A percentile compares a stretch with the other conserved stretches of the same genome.
Conservation (phyloP, 495 filamentous ascomycete species). For the Neurospora sp. region DNA sequence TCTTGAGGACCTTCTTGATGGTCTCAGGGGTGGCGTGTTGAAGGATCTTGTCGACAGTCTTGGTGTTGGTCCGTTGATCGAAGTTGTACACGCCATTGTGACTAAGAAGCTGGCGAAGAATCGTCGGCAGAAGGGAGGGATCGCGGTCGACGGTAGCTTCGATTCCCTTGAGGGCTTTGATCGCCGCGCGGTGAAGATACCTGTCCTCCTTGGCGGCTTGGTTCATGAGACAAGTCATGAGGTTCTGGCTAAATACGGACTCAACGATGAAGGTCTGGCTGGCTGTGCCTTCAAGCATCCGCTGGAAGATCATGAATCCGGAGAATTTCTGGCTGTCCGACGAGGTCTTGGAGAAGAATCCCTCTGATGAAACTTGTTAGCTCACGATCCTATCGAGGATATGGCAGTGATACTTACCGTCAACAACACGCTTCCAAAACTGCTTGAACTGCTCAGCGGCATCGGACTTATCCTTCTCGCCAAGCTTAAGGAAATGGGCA, state of each 20-base stretch:
- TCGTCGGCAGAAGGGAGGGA: conserved; percentile 45
- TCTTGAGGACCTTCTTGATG: conserved; percentile 34
- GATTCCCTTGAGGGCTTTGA: conserved; percentile 59
- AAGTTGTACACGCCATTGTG: conserved; percentile 66
- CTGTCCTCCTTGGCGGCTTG: conserved; percentile 75
- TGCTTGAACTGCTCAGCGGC: conserved; percentile 48
- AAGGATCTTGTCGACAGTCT: conserved; percentile 72
- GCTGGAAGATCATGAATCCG: conserved; percentile 77
- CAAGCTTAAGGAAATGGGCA: conserved; percentile 33
- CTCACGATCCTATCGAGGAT: not conserved
- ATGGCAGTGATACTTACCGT: conserved; percentile 47
- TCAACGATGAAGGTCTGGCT: conserved; percentile 17
- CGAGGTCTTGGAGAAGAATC: conserved; percentile 66
- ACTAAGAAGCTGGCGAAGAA: conserved; percentile 56
- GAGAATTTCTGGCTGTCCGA: conserved; percentile 83
- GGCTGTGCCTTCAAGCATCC: conserved; percentile 46
- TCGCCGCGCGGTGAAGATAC: conserved; percentile 71
- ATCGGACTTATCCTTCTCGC: conserved; percentile 13
- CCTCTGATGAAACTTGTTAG: conserved; percentile 42
- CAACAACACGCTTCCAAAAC: conserved; percentile 85
- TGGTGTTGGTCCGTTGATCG: conserved; percentile 78
- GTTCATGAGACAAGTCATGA: conserved; percentile 76
- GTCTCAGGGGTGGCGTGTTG: conserved; percentile 45
- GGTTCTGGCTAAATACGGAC: conserved; percentile 65
- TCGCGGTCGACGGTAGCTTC: conserved; percentile 54